Evolutionary conservation across 495 filamentous ascomycete genomes (phyloP), one percentile per base, ranked within the genome.

Genomic region (Daldinia childiae): DNA sequence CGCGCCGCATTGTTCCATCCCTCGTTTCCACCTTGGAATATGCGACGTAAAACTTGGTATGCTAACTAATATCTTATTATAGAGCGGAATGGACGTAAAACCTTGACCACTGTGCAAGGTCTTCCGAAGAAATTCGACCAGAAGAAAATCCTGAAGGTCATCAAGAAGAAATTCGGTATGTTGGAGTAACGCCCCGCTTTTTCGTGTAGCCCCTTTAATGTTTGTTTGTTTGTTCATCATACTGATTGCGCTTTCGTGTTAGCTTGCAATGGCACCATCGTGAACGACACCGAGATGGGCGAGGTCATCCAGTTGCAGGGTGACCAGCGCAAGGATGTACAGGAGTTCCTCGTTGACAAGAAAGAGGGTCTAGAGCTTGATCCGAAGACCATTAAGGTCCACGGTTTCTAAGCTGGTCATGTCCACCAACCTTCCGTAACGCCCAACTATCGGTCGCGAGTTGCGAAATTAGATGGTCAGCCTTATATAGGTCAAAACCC

Each of bases 51-150:
- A 62, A 60, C 58, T 27, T 66, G 30, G 52, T 14, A 32, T 67
- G 56, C 73, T 69, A 29, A 74, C 66, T 58, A 61, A 7, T 48
- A 9, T 17, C 14, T 17, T 32, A 58, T 17, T 32, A 58, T 80
- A 98, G 95, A 98, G 89, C 96, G 95, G 85, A 99, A 98, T 98
- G 95, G 95, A 90, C 96, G 96, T 82, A 99, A 99, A 89, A 98
- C 95, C 84, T 89, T 99, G 92, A 99, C 95, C 72, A 99, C 95
- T 74, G 94, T 98, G 74, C 94, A 98, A 88, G 95, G 95, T 82
- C 89, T 99, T 71, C 94, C 95, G 62, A 93, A 93, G 87, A 97
- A 97, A 80, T 98, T 97, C 80, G 95, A 97, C 83, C 94, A 94
- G 84, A 98, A 98, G 90, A 98, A 98, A 87, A 97, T 99, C 79